Base-by-base conservation (phyloP, 2,329 filamentous ascomycete species). In the Dothistroma pini region DNA sequence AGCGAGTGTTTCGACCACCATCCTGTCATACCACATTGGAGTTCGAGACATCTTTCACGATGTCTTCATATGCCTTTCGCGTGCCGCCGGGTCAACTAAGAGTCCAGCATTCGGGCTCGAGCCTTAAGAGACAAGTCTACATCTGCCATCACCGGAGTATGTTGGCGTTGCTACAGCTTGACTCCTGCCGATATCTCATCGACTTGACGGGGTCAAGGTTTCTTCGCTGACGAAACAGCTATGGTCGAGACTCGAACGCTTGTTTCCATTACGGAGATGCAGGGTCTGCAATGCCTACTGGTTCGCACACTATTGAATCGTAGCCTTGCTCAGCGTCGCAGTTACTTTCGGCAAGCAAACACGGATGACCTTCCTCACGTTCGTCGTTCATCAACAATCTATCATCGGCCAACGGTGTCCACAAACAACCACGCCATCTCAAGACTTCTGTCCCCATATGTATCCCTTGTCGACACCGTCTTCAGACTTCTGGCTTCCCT, bases 371-470 rank as follows among this genome's bases (percentile, higher is more conserved):
- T 53, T 53, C 51, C 21, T 35, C 25, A 12, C 41, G 19, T n/a
- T 7, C 6, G 4, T 16, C 41, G 19, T n/a, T 7, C 6, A 11
- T 16, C 47, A 8, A 35, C 2, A 31, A 35, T 11, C 7, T 5
- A 19, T 10, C 48, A 50, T 19, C 16, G 48, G 21, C 10, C 1
- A 53, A n/a, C 9, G 34, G n/a, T 29, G n/a, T 53, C 51, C 51
- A 35, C 51, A 32, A 35, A 35, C 51, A 35, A 53, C 29, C 51
- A 53, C 51, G 51, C 29, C 51, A 35, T 35, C 31, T 35, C 51
- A 1, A 75, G 78, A 72, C 47, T 52, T 52, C 58, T 56, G 58
- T 63, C 64, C 70, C 69, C 70, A 57, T 54, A 60, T 21, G 61
- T 66, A 53, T 63, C 63, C 63, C 56, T 70, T 60, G 29, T 74